These are phyloP conservation scores for Colletotrichum coccodes DNA, from an alignment of 2,329 filamentous ascomycete species.

Conservation along the genomic window DNA sequence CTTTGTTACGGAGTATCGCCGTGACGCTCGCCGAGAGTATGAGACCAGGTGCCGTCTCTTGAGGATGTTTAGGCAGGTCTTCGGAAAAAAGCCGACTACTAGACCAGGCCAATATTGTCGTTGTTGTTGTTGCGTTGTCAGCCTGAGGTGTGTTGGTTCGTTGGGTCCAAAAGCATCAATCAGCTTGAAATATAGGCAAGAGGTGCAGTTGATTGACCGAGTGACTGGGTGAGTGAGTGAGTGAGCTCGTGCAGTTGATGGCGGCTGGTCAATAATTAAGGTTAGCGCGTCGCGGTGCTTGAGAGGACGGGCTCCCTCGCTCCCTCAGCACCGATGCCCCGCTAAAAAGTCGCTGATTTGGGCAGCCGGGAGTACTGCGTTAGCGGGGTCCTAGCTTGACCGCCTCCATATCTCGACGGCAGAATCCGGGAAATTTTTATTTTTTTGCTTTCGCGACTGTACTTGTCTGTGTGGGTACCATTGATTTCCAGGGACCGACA, in stretches of 20 bases:
- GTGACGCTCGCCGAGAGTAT: not conserved
- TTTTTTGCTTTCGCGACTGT: constrained; percentile 39
- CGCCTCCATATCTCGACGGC: constrained; percentile 27
- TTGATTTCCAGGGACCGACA: constrained; percentile 16
- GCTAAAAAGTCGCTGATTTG: constrained; percentile 16
- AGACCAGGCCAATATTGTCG: not conserved
- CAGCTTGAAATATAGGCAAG: not conserved
- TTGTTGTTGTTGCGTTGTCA: not conserved
- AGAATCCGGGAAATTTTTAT: constrained; percentile 36
- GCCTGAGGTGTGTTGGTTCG: not conserved
- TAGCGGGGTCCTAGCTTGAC: constrained; percentile 25
- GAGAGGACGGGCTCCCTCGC: not conserved
- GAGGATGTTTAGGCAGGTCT: not conserved
- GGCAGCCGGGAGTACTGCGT: not conserved
- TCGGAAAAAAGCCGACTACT: not conserved
- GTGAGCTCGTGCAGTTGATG: not conserved
- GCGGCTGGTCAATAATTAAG: not conserved
- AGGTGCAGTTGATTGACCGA: not conserved
- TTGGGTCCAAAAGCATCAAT: not conserved
- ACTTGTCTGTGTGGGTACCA: not conserved
- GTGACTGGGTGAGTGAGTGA: not conserved
- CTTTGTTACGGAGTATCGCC: not conserved
- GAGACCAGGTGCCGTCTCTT: not conserved
- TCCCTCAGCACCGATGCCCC: constrained; percentile 1
- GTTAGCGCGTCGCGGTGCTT: constrained; percentile 11